Evolutionary conservation across 352 stramenopile genomes (phyloP).

Genomic region (Discostella stelligera): DNA sequence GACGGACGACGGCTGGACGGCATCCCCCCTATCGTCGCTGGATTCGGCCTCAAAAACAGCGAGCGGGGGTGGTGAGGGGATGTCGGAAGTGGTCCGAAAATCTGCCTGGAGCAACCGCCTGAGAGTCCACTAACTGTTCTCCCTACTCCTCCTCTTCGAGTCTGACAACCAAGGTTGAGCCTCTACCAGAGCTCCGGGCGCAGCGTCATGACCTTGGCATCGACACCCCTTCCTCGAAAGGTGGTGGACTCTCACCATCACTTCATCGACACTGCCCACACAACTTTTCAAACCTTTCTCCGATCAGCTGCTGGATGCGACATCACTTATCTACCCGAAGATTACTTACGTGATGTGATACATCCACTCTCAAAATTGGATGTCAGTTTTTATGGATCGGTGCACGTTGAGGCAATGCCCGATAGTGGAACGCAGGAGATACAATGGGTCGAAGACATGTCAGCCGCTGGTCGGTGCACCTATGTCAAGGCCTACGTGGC

Average conservation of each 20-base stretch:
- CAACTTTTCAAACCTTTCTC: slow-evolving; percentile 69
- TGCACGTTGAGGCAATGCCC: slow-evolving; percentile 77
- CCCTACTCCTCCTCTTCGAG: no score
- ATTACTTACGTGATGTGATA: slow-evolving; percentile 73
- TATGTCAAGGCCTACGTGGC: slow-evolving; percentile 73
- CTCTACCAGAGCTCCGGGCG: no score
- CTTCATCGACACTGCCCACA: slow-evolving; percentile 68
- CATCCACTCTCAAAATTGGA: slow-evolving; percentile 49
- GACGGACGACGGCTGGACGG: no score
- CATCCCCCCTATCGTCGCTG: no score
- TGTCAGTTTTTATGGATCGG: slow-evolving; percentile 49
- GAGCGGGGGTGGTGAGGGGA: no score
- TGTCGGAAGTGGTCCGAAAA: no score
- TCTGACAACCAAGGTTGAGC: no score
- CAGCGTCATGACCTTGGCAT: no score
- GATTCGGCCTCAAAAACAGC: no score
- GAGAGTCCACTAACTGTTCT: no score
- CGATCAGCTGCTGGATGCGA: slow-evolving; percentile 37
- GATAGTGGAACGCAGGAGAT: slow-evolving; percentile 69
- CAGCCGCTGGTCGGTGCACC: slow-evolving; percentile 12
- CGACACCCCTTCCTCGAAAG: slow-evolving; percentile 9
- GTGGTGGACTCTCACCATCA: slow-evolving; percentile 81
- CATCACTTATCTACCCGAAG: slow-evolving; percentile 51
- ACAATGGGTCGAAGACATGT: slow-evolving; percentile 55
- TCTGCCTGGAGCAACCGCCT: no score